These are phyloP conservation scores for Diplocarpon rosae DNA, from an alignment of 2,329 filamentous ascomycete species.

Conservation along the genomic window DNA sequence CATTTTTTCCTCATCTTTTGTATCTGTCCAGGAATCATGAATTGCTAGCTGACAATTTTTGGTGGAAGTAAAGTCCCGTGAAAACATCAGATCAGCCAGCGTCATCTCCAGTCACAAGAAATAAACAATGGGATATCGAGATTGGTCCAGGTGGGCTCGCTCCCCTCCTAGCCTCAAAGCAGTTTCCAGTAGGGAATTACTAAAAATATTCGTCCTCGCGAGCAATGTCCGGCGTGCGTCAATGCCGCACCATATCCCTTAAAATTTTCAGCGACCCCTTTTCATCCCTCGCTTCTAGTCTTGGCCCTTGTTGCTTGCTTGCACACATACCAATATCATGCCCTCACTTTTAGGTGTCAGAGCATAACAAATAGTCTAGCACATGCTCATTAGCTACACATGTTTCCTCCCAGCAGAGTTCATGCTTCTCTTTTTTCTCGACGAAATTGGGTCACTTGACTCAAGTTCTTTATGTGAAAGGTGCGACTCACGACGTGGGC, in stretches of 20 bases:
- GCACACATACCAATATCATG: neutral
- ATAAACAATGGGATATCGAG: too few species aligned
- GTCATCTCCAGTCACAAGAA: neutral
- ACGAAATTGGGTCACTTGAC: too few species aligned
- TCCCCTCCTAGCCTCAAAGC: too few species aligned
- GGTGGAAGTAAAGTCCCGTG: neutral
- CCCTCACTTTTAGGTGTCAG: neutral
- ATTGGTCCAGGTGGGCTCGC: too few species aligned
- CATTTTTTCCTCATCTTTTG: neutral
- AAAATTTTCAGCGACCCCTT: neutral
- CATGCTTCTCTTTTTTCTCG: too few species aligned
- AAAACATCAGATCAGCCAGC: neutral
- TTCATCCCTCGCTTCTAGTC: neutral
- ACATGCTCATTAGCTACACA: neutral
- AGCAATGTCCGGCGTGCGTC: neutral
- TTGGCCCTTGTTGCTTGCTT: neutral
- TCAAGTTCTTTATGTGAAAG: too few species aligned
- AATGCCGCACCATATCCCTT: neutral
- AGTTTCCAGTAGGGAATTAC: neutral
- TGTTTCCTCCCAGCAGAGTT: neutral
- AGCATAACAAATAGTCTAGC: neutral
- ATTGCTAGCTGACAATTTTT: too few species aligned
- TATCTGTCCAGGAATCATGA: neutral
- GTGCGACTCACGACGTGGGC: too few species aligned
- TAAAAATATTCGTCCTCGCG: neutral